Evolutionary conservation across 2,329 filamentous ascomycete species (phyloP).

Genomic region (Cladosporium sp.): DNA sequence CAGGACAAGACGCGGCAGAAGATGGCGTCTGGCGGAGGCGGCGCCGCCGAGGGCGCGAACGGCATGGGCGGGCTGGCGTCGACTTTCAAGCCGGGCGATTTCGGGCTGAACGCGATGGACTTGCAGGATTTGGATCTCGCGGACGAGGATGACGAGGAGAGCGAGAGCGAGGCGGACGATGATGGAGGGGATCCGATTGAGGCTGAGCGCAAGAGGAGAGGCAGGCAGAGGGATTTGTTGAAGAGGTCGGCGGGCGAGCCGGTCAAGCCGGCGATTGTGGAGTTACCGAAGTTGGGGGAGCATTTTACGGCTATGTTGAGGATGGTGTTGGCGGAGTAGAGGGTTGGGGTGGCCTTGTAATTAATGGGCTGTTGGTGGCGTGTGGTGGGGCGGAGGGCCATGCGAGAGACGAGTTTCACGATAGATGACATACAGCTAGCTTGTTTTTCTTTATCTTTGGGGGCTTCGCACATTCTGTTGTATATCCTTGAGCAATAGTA

Average conservation of each 20-base stretch:
- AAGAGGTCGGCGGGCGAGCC: conserved; percentile 33
- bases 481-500: no score
- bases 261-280: conserved; percentile 29
- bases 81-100: conserved; percentile 72
- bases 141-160: conserved; percentile 60
- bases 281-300: conserved; percentile 30
- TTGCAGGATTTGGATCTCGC: conserved; percentile 79
- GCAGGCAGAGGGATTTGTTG: conserved; percentile 72
- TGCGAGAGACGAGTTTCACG: conserved; percentile 2
- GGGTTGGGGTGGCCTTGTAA: neutral
- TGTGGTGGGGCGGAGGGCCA: neutral
- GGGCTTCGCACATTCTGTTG: no score
- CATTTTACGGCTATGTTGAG: conserved; percentile 31
- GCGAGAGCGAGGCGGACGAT: conserved; percentile 63
- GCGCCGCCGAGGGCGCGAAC: conserved; percentile 48
- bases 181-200: conserved; percentile 80
- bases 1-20: conserved; percentile 96
- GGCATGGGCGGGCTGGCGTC: conserved; percentile 48
- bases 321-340: conserved; percentile 26
- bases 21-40: conserved; percentile 64
- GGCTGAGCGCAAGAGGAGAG: conserved; percentile 72
- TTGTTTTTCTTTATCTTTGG: neutral
- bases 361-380: neutral
- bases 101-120: conserved; percentile 82
- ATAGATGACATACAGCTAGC: conserved; percentile 6